phyloP scores from a whole-genome alignment of 768 basidiomycete species.

The Russula sp. region DNA sequence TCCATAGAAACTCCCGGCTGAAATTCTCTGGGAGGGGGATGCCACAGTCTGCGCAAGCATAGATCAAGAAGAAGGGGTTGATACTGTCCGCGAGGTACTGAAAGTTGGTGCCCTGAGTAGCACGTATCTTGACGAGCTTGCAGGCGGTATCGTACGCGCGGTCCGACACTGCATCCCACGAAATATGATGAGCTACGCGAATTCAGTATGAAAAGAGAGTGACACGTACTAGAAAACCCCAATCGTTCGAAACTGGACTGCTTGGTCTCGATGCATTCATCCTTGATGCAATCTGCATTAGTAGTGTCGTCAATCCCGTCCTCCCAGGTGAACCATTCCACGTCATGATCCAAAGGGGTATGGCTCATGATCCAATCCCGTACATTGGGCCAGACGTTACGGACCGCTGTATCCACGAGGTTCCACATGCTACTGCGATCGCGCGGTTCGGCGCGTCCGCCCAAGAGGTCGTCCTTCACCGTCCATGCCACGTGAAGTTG shows the following conservation, averaged over 20 bases:
- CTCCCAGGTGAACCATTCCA: neutral
- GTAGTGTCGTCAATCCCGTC: neutral
- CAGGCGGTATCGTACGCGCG: neutral
- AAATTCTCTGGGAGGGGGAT: neutral
- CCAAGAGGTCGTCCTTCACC: neutral
- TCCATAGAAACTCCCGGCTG: slow-evolving; percentile 7
- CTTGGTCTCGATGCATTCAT: neutral
- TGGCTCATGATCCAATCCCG: slow-evolving; percentile 2
- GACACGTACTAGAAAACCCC: slow-evolving; percentile 5
- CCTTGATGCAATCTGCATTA: neutral
- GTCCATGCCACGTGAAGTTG: neutral
- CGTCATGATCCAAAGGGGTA: neutral
- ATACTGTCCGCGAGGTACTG: neutral
- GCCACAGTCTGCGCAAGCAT: slow-evolving; percentile 3
- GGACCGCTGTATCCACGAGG: neutral
- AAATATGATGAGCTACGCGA: neutral
- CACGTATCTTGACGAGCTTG: neutral
- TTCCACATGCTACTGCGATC: neutral
- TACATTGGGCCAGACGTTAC: neutral
- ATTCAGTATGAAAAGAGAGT: neutral
- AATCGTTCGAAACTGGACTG: neutral
- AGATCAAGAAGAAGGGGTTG: slow-evolving; percentile 11
- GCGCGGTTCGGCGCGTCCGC: neutral
- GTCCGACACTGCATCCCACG: neutral
- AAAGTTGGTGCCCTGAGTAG: neutral